Percentiles rank a stretch among this genome's conserved stretches.
Conservation (phyloP, 2,329 filamentous ascomycete genomes). For the Hypoxylon sp. region DNA sequence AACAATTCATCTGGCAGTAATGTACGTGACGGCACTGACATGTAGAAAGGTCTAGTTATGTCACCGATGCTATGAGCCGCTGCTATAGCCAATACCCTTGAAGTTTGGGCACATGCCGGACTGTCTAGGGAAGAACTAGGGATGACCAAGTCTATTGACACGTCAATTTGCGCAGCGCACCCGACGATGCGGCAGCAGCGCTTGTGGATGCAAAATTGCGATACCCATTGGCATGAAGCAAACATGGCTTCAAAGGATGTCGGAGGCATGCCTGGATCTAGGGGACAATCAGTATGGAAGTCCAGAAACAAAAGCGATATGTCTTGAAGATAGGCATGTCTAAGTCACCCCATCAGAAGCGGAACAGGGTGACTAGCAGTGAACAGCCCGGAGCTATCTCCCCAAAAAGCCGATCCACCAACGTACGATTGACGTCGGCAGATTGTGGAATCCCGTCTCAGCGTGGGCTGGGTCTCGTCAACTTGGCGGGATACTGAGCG, state of each 20-base stretch:
- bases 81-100: constrained; percentile 20
- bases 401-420: constrained; percentile 10
- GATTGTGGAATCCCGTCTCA: constrained; percentile 14
- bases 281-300: constrained; percentile 28
- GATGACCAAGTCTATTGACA: constrained; percentile 37
- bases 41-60: constrained; percentile 30
- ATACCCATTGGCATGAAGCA: constrained; percentile 32
- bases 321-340: constrained; percentile 17
- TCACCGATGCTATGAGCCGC: constrained; percentile 19
- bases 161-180: constrained; percentile 41
- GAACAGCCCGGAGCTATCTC: constrained; percentile 4
- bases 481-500: constrained; percentile 15
- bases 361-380: constrained; percentile 11
- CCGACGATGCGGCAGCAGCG: constrained; percentile 30
- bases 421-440: constrained; percentile 27
- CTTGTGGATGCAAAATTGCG: constrained; percentile 32
- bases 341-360: constrained; percentile 18
- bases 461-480: constrained; percentile 21
- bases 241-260: constrained; percentile 21
- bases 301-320: constrained; percentile 7
- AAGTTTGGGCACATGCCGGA: constrained; percentile 25
- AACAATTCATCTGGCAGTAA: constrained; percentile 22
- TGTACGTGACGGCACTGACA: constrained; percentile 25
- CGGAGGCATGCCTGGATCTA: constrained; percentile 24
- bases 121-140: constrained; percentile 25